Evolutionary conservation across 208 protist genomes (phyloP), one percentile per base, ranked within the genome.

Genomic region (Wallacemonas rigidus): DNA sequence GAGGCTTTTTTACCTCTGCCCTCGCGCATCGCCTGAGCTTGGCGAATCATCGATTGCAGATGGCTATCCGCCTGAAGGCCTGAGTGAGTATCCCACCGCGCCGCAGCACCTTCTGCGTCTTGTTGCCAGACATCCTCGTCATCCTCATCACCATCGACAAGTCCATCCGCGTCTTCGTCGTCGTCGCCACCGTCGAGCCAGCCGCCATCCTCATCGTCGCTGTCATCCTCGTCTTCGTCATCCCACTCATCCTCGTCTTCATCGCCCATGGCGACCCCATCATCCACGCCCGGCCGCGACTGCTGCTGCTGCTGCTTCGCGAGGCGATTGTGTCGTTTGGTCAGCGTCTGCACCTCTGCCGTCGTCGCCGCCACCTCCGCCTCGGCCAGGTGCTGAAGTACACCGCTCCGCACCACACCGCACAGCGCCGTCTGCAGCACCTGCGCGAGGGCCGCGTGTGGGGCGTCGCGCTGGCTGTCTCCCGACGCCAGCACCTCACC

Each of bases 381-480:
- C 40, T 88, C 58, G 12, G 85, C 85, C 53, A 82, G 77, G 43
- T 76, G 51, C 58, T 72, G 53, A 60, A 94, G 62, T 72, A 92
- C 67, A 15, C 76, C 69, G 62, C 82, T 85, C 63, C 85, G 73
- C 41, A 90, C 75, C 6, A 91, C 71, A 43, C 64, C 68, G 58
- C 77, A 82, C 6, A 87, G 74, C 38, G 71, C 70, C n/a, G 70
- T 44, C 75, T 75, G 72, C 45, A 94, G 77, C 71, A 77, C 74
- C 12, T 83, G 79, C 8, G 63, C 71, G 1, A 75, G 77, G 40
- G 14, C 57, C 17, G 26, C 56, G 7, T 62, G 45, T 15, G 65
- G 7, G 56, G 55, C 56, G 4, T 58, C 53, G 9, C 14, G 6
- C 26, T 58, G 53, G 9, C 6, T n/a, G 11, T 58, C n/a, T 7